These are phyloP conservation scores for Lasiosphaeria ovina DNA, from an alignment of 495 filamentous ascomycete genomes.

Conservation along the genomic window DNA sequence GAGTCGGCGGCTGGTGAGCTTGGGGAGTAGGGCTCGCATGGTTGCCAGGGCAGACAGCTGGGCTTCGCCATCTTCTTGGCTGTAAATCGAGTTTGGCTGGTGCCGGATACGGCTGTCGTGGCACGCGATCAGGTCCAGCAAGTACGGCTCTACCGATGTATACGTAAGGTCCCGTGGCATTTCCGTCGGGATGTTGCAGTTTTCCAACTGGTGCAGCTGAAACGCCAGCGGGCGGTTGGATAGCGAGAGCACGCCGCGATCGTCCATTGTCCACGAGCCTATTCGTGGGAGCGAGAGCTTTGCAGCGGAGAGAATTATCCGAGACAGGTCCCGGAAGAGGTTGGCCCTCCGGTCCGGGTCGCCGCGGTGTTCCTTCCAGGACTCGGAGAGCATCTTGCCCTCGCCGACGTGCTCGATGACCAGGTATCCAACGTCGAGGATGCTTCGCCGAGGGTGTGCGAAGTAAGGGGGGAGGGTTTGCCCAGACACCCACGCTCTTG, in stretches of 20 bases:
- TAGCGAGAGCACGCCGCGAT: not conserved
- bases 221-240: slow-evolving; percentile 4
- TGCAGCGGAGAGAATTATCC: slow-evolving; percentile 7
- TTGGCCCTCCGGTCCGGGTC: not conserved
- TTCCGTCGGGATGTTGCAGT: not conserved
- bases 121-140: slow-evolving; percentile 2
- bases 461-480: not conserved
- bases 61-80: not conserved
- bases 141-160: not conserved
- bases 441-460: not conserved
- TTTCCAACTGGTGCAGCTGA: slow-evolving; percentile 7
- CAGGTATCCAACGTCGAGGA: not conserved
- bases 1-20: not conserved
- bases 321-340: slow-evolving; percentile 6
- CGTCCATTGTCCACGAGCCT: slow-evolving; percentile 1
- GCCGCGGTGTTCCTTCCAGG: slow-evolving; percentile 1
- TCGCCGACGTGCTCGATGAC: not conserved
- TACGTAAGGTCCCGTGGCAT: slow-evolving; percentile 6
- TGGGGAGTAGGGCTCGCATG: slow-evolving; percentile 2
- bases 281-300: not conserved
- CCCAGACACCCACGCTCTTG: not conserved
- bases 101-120: slow-evolving; percentile 9
- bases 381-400: slow-evolving; percentile 4
- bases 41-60: not conserved
- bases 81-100: slow-evolving; percentile 4